Conservation (phyloP, 164 flowering plant genomes). For the Vitis vinifera region ASM3070453v1 NC_081812.1:7283001-7283500, state of each 20-base stretch:
- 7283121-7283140: constrained; percentile 88
- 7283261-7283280: too few relatives aligned
- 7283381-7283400: too few relatives aligned
- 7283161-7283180: constrained; percentile 93
- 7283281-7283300: too few relatives aligned
- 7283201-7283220: background rate
- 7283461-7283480: too few relatives aligned
- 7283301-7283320: too few relatives aligned
- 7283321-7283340: too few relatives aligned
- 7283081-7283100: constrained; percentile 96
- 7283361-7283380: too few relatives aligned
- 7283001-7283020: background rate
- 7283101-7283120: constrained; percentile 80
- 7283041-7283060: background rate
- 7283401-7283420: too few relatives aligned
- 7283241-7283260: background rate
- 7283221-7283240: background rate
- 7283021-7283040: background rate
- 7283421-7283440: too few relatives aligned
- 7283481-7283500: too few relatives aligned
- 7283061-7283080: constrained; percentile 37
- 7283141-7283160: constrained; percentile 76
- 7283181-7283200: constrained; percentile 81
- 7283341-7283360: too few relatives aligned
- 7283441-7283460: too few relatives aligned